Base-by-base conservation (phyloP, 441 rosid species). In the Croton setiger region DNA sequence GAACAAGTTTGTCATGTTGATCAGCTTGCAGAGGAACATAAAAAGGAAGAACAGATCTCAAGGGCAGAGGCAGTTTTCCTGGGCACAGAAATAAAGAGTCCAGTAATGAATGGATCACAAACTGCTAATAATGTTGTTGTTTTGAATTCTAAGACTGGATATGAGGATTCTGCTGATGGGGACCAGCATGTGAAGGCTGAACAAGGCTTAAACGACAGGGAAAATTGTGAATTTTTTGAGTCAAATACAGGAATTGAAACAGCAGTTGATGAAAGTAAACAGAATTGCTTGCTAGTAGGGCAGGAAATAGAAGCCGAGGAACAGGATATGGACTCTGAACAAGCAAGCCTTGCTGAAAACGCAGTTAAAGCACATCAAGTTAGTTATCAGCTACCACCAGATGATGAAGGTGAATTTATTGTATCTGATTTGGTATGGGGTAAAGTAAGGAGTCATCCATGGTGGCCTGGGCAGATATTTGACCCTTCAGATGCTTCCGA, bases 381-480 rank as follows among this genome's bases (percentile, higher is more conserved):
- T 56, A 69, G 66, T 47, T 87, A 84, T 82, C 73, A 62, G 76
- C 77, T 83, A 62, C 84, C 75, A 3, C 72, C 44, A 10, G 87
- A 72, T 17, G 83, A 70, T 53, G 82, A 69, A 49, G 74, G 82
- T 75, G 81, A 70, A 64, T 85, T 85, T 48, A 76, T 65, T 70
- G 93, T 87, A 5, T 92, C 95, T 64, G 97, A 88, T 75, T 82
- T 88, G 68, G 96, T 93, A 14, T 93, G 98, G 97, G 92, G 89
- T 66, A 85, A 87, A 76, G 86, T 83, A 53, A 89, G 81, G 76
- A 76, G 82, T 67, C 88, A 93, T 74, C 93, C 92, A 44, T 91
- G 96, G 95, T 93, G 97, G 98, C 95, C 98, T 7, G 97, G 95
- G 36, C 92, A 83, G 87, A 74, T 93, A 61, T 89, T 85, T 70